Evolutionary conservation across 2,329 filamentous ascomycete species (phyloP).

Genomic region (Knufia fluminis): DNA sequence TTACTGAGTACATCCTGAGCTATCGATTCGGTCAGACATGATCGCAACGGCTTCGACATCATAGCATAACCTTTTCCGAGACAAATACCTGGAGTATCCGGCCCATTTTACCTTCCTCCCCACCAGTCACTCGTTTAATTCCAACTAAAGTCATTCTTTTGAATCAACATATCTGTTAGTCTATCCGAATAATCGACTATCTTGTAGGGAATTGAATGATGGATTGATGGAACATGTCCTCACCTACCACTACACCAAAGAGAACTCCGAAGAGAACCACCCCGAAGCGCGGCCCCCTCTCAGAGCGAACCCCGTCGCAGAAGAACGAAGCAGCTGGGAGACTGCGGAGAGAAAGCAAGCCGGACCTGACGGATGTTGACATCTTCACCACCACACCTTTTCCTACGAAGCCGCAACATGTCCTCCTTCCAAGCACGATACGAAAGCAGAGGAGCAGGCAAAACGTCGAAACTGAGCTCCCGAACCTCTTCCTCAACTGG

Average conservation of each 20-base stretch:
- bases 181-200: too few species aligned
- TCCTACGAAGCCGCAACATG: constrained; percentile 40
- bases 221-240: constrained; percentile 12
- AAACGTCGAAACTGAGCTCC: constrained; percentile 7
- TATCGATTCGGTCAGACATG: constrained; percentile 8
- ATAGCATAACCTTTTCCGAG: neutral
- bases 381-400: constrained; percentile 36
- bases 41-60: neutral
- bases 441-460: constrained; percentile 17
- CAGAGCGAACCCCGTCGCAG: constrained; percentile 39
- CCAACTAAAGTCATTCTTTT: constrained; percentile 9
- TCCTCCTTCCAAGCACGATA: constrained; percentile 33
- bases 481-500: constrained; percentile 11
- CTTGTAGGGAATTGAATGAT: too few species aligned
- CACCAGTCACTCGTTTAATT: constrained; percentile 8
- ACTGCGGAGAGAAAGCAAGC: constrained; percentile 25
- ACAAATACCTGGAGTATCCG: constrained; percentile 2
- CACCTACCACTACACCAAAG: constrained; percentile 18
- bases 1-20: constrained; percentile 13
- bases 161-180: neutral
- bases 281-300: constrained; percentile 27
- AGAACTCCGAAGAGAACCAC: constrained; percentile 30
- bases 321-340: constrained; percentile 35
- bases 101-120: too few species aligned
- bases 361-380: constrained; percentile 27